A percentile compares a stretch with the other conserved stretches of the same genome.
Evolutionary conservation across 495 filamentous ascomycete species (phyloP).

Genomic region (Penicillium roqueforti): DNA sequence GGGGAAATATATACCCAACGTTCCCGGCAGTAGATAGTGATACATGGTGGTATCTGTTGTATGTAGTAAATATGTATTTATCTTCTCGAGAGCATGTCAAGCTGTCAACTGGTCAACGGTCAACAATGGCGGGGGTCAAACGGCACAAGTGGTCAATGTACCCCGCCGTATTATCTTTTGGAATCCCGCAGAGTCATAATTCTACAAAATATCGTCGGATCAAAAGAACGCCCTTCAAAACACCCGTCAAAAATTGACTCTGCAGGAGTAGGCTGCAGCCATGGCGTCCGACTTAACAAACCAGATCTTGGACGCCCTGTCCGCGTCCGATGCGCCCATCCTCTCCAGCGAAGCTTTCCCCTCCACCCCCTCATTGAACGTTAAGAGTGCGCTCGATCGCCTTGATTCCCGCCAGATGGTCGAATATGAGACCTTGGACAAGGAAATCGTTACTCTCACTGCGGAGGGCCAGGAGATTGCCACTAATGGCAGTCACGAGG

Average conservation of each 20-base stretch:
- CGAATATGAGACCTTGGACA: slow-evolving; percentile 73
- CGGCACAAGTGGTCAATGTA: slow-evolving; percentile 19
- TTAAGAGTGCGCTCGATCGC: slow-evolving; percentile 86
- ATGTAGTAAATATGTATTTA: too few relatives aligned
- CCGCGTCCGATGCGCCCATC: slow-evolving; percentile 58
- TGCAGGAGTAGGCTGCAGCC: slow-evolving; percentile 32
- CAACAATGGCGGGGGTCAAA: slow-evolving; percentile 18
- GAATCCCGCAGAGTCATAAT: slow-evolving; percentile 25
- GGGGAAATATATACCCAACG: not conserved
- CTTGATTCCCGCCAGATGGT: slow-evolving; percentile 82
- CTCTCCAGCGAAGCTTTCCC: slow-evolving; percentile 76
- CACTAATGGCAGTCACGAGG: slow-evolving; percentile 87
- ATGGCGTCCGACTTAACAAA: slow-evolving; percentile 62
- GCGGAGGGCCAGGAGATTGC: slow-evolving; percentile 73
- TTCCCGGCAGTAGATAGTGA: too few relatives aligned
- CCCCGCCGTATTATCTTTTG: slow-evolving; percentile 20
- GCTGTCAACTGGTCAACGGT: not conserved
- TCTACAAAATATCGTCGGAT: slow-evolving; percentile 22
- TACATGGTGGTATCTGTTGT: too few relatives aligned
- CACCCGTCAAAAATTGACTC: slow-evolving; percentile 12
- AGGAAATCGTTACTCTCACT: slow-evolving; percentile 74
- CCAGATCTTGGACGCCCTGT: slow-evolving; percentile 63
- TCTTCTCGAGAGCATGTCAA: not conserved
- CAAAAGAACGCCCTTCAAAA: slow-evolving; percentile 17
- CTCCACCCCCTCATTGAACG: slow-evolving; percentile 57